A percentile compares a stretch with the other conserved stretches of the same genome.
These are phyloP conservation scores for Polychytrium aggregatum DNA, from an alignment of 192 early-diverging fungal species.

Conservation along the genomic window DNA sequence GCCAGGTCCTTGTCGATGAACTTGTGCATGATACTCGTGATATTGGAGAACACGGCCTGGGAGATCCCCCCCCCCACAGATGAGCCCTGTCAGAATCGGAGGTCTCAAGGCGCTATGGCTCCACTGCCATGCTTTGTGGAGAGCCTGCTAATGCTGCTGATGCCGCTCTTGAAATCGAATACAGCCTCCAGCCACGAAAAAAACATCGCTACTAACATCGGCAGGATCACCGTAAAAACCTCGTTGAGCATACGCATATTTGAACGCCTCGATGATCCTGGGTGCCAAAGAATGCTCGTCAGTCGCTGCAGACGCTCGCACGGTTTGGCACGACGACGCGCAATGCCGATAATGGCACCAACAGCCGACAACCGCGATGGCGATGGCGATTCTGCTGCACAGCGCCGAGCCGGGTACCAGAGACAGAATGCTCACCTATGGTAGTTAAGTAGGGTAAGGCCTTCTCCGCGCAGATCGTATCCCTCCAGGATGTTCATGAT, in stretches of 20 bases:
- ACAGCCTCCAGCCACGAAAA: too few species aligned
- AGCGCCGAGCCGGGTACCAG: too few species aligned
- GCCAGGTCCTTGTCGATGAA: constrained; percentile 65
- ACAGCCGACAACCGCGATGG: too few species aligned
- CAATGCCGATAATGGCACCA: too few species aligned
- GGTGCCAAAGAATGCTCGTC: neutral
- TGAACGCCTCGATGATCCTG: constrained; percentile 70
- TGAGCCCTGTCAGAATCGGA: too few species aligned
- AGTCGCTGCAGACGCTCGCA: neutral
- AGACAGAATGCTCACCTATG: constrained; percentile 53
- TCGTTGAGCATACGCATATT: constrained; percentile 74
- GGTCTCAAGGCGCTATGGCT: too few species aligned
- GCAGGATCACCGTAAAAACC: constrained; percentile 70
- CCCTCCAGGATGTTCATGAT: constrained; percentile 82
- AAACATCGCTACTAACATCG: too few species aligned
- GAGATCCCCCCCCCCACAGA: too few species aligned
- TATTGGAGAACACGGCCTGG: constrained; percentile 37
- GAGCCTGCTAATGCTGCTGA: too few species aligned
- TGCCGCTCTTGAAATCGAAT: too few species aligned
- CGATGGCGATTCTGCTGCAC: too few species aligned
- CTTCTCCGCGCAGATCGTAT: constrained; percentile 51
- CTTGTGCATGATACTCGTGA: constrained; percentile 40
- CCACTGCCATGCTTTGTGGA: too few species aligned
- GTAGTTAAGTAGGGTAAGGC: constrained; percentile 48
- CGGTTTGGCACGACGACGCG: neutral